These are phyloP conservation scores for Akanthomyces muscarius DNA, from an alignment of 2,329 filamentous ascomycete species.

Conservation along the genomic window DNA sequence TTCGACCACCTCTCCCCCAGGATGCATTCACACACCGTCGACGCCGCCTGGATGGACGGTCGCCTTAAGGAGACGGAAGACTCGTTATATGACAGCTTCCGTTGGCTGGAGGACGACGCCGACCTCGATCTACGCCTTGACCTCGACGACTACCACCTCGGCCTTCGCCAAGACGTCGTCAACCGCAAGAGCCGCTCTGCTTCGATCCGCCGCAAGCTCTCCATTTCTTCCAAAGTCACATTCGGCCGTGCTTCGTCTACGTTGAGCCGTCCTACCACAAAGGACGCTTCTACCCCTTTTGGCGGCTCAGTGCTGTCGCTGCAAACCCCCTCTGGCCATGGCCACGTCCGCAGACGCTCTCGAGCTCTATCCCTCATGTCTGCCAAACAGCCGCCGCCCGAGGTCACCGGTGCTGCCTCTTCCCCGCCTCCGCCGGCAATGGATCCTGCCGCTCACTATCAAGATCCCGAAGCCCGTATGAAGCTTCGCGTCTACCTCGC, in stretches of 20 bases:
- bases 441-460: conserved; percentile 77
- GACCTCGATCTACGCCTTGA: conserved; percentile 64
- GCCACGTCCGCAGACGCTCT: conserved; percentile 49
- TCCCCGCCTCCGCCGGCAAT: conserved; percentile 41
- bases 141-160: conserved; percentile 67
- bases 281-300: conserved; percentile 32
- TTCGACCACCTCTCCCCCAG: conserved; percentile 20
- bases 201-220: conserved; percentile 68
- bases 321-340: conserved; percentile 24
- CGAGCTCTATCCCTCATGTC: conserved; percentile 52
- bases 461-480: conserved; percentile 80
- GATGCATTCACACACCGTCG: conserved; percentile 25
- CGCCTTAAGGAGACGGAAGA: conserved; percentile 38
- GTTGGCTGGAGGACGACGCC: conserved; percentile 70
- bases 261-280: conserved; percentile 44
- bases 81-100: conserved; percentile 63
- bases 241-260: conserved; percentile 54
- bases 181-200: conserved; percentile 47
- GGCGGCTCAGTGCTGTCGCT: conserved; percentile 22
- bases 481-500: conserved; percentile 83
- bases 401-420: conserved; percentile 22
- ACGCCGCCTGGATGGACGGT: conserved; percentile 20
- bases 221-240: conserved; percentile 60
- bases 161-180: conserved; percentile 49
- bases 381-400: conserved; percentile 32